Base-by-base conservation (phyloP, 257 asterid species). In the Striga asiatica region DNA sequence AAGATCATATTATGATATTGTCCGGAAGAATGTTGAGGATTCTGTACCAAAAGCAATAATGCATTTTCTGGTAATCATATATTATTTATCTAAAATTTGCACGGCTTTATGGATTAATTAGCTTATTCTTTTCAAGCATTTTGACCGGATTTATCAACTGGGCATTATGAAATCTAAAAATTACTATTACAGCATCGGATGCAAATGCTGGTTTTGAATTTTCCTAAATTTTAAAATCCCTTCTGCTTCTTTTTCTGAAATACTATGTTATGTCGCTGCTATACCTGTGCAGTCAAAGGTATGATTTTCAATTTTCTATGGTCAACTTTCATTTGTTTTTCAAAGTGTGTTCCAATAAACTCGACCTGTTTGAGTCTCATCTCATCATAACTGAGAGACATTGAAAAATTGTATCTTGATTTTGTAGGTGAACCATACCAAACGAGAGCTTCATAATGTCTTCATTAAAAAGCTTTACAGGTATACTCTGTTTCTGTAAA, bases 381-480 rank as follows among this genome's bases (percentile, higher is more conserved):
- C 47, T 6, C 2, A n/a, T 58, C 27, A 38, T 41, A 56, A 58
- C 55, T 3, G 37, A 10, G 45, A 32, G 22, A 22, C 18, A 55
- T 32, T 64, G 13, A 49, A 22, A 28, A 32, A 20, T 4, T 45
- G 50, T 53, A 20, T 2, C 63, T 74, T 51, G 43, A 54, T 60
- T 50, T 41, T 37, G 69, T 78, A 92, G 99, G 99, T 92, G 57
- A 78, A 88, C 71, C 99, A 92, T 63, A 84, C 99, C 47, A 92
- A 84, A 68, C 70, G 95, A 63, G 97, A 85, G 75, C 86, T 92
- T 63, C 99, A 88, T 70, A 88, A 88, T 41, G 82, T 92, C 52
- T 88, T 88, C 71, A 92, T 92, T 64, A 74, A 75, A 62, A 81
- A 78, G 69, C 99, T 92, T 59, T 92, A 92, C 93, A 84, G 99